phyloP scores from a whole-genome alignment of 1,284 basidiomycete species.

The Boletus sp. region DNA sequence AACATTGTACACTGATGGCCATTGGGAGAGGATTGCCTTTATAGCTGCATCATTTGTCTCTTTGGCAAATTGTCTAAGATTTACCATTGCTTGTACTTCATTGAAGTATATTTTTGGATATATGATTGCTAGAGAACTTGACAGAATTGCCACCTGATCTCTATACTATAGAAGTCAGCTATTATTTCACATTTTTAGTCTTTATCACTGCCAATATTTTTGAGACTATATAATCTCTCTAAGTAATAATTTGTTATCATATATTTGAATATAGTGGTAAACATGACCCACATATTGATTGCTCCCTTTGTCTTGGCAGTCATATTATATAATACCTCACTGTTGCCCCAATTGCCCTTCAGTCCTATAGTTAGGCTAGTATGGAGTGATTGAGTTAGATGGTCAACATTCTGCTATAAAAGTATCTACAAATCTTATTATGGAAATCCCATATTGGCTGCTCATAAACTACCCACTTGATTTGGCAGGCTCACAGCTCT shows the following conservation, averaged over 20 bases:
- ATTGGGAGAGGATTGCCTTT: neutral
- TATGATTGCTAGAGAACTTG: neutral
- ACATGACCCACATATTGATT: neutral
- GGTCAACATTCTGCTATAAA: neutral
- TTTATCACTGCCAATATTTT: neutral
- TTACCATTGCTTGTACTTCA: neutral
- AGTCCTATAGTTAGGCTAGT: neutral
- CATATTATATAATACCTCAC: neutral
- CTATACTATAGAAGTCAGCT: neutral
- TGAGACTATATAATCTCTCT: neutral
- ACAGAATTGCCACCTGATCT: neutral
- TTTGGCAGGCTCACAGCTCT: neutral
- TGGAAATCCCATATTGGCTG: too few relatives aligned
- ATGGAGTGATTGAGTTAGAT: neutral
- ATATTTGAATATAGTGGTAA: too few relatives aligned
- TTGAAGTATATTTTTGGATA: neutral
- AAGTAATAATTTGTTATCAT: neutral
- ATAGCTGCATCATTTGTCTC: neutral
- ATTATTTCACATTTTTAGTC: neutral
- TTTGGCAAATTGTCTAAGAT: neutral
- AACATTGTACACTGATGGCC: neutral
- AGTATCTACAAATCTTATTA: neutral
- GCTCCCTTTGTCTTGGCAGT: neutral
- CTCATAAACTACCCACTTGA: neutral
- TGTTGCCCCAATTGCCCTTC: neutral